A percentile compares a stretch with the other conserved stretches of the same genome.
phyloP scores from a whole-genome alignment of 2,329 filamentous ascomycete species.

The Ceratocystis cacaofunesta region DNA sequence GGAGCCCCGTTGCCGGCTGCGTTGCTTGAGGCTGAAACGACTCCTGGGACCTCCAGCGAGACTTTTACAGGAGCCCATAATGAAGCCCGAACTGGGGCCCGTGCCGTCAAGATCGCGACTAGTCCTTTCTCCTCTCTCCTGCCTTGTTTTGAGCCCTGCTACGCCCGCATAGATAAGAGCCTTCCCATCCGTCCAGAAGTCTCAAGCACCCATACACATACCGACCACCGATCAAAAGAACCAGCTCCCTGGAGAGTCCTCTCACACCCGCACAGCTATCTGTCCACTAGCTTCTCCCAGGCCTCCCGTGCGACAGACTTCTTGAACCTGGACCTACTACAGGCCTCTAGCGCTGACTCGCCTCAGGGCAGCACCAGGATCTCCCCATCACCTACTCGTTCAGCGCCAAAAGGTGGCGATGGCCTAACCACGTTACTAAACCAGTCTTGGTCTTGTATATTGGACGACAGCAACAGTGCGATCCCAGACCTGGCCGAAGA shows the following conservation, averaged over 20 bases:
- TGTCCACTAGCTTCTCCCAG: constrained; percentile 11
- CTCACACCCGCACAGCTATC: not conserved
- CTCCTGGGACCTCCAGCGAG: not conserved
- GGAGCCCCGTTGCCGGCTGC: not conserved
- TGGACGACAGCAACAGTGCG: not conserved
- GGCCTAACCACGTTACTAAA: not conserved
- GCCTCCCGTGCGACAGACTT: not conserved
- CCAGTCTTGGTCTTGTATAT: not conserved
- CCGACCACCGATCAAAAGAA: not conserved
- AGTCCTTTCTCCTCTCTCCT: not conserved
- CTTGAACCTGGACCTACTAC: not conserved
- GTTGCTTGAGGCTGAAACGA: not conserved
- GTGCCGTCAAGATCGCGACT: not conserved
- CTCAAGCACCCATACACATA: not conserved
- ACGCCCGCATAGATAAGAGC: not conserved
- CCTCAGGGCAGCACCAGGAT: not conserved
- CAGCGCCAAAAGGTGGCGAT: not conserved
- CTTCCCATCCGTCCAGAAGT: not conserved
- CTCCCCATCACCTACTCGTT: not conserved
- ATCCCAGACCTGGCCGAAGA: not conserved
- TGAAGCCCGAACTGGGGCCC: not conserved
- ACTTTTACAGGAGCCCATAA: not conserved
- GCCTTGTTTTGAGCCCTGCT: constrained; percentile 6
- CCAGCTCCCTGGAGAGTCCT: constrained; percentile 12
- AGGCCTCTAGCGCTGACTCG: not conserved